Evolutionary conservation across 768 basidiomycete genomes (phyloP).

Genomic region (Sarcomyxa edulis): DNA sequence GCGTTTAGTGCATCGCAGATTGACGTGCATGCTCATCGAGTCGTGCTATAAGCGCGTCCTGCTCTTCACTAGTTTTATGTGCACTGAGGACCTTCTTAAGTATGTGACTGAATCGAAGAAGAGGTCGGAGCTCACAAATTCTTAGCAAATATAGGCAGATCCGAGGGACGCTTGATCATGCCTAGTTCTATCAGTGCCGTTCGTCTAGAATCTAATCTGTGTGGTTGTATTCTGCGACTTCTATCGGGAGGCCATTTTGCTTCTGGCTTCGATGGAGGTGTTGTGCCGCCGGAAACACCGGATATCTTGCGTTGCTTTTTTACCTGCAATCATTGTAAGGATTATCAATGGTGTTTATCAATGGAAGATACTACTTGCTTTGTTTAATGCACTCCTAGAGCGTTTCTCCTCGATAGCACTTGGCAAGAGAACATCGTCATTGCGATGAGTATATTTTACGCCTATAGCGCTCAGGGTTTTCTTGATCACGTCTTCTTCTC

Average conservation of each 20-base stretch:
- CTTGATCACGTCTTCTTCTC: constrained; percentile 43
- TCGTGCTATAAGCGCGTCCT: constrained; percentile 32
- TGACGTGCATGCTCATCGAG: constrained; percentile 31
- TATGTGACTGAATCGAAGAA: background rate
- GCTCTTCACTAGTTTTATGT: constrained; percentile 35
- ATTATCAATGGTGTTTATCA: background rate
- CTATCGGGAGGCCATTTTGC: constrained; percentile 63
- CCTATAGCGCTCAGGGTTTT: constrained; percentile 55
- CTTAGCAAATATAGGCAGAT: constrained; percentile 54
- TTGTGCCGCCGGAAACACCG: constrained; percentile 9
- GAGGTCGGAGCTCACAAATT: constrained; percentile 46
- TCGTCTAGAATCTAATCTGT: constrained; percentile 50
- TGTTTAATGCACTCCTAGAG: constrained; percentile 46
- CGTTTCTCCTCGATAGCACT: constrained; percentile 67
- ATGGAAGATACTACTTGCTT: constrained; percentile 26
- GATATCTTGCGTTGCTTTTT: constrained; percentile 24
- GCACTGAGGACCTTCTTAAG: constrained; percentile 22
- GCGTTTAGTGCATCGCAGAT: no score
- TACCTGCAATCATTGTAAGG: constrained; percentile 12
- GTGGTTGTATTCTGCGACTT: constrained; percentile 31
- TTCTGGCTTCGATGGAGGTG: constrained; percentile 23
- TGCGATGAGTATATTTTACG: constrained; percentile 69
- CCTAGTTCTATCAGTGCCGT: constrained; percentile 59
- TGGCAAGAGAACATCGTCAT: constrained; percentile 63
- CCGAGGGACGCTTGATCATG: constrained; percentile 45